Evolutionary conservation across 257 asterid species (phyloP), one percentile per base, ranked within the genome.

Genomic region (Solanum microdontum): DNA sequence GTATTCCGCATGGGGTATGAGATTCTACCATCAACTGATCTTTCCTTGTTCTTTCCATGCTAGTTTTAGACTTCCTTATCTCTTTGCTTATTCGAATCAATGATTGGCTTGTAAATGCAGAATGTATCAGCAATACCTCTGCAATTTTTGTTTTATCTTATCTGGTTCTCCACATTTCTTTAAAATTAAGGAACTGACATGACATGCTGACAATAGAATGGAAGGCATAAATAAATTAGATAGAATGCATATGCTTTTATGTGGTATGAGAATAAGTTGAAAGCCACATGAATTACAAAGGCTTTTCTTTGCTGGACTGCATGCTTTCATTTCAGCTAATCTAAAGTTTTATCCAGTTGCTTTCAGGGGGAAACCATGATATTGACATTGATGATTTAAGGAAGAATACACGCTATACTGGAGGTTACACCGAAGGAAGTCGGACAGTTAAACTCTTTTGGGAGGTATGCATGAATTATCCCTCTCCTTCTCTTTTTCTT

Each of bases 281-380:
- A 80, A 43, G 17, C 66, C 6, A 7, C 26, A 13, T 45, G 24
- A 24, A 62, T 48, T 36, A 43, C 24, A 26, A 45, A 45, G 66
- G 66, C 15, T 80, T 26, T 26, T n/a, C 37, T 45, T 26, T 80
- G 24, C 37, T 43, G 37, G 66, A 45, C 39, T 45, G 26, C 39
- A 26, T 45, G 26, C 66, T 80, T 80, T 11, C 34, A 55, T 80
- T 26, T 80, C 39, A 14, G 66, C 84, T 80, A 80, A 80, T 80
- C 66, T 62, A 80, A 77, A 80, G 26, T 26, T 80, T 28, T 87
- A 79, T 66, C 83, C 96, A 97, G 98, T 91, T 97, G 87, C 98
- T 97, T 87, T 94, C 98, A 19, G 99, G 99, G 51, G 99, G 98
- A 86, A 91, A 93, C 87, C 94, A 93, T 89, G 99, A 95, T 92